Evolutionary conservation across 305 asterid genomes (phyloP).

Genomic region (Fraxinus angustifolia): DNA sequence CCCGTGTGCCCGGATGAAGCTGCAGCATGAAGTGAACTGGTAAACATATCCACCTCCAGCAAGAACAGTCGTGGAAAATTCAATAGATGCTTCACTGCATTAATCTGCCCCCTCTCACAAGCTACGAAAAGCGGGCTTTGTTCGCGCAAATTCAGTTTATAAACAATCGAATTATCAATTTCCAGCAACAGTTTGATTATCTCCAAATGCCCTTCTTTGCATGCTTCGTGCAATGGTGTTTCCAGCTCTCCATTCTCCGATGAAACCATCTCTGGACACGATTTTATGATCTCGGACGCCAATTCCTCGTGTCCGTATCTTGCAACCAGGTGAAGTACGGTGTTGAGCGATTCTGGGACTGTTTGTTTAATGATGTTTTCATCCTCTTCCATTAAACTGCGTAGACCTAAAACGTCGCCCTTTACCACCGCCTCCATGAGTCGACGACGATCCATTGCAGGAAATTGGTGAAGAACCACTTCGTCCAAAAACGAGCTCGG

Average conservation of each 20-base stretch:
- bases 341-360: too few relatives aligned
- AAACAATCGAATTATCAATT: conserved; percentile 24
- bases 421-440: conserved; percentile 27
- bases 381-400: conserved; percentile 20
- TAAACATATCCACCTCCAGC: conserved; percentile 35
- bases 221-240: conserved; percentile 45
- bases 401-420: conserved; percentile 27
- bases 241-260: conserved; percentile 39
- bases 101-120: conserved; percentile 30
- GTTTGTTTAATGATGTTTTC: neutral
- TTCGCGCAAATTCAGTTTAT: conserved; percentile 24
- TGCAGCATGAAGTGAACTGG: conserved; percentile 43
- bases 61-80: conserved; percentile 16
- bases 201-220: conserved; percentile 45
- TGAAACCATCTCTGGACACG: conserved; percentile 27
- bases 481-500: neutral
- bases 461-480: neutral
- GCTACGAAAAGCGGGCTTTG: conserved; percentile 40
- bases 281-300: too few relatives aligned
- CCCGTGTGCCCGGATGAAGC: conserved; percentile 46
- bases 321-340: too few relatives aligned
- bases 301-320: too few relatives aligned
- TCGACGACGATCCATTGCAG: conserved; percentile 36
- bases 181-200: conserved; percentile 28
- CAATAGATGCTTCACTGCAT: conserved; percentile 30